Evolutionary conservation across 2,329 filamentous ascomycete genomes (phyloP).

Genomic region (Cladophialophora immunda): DNA sequence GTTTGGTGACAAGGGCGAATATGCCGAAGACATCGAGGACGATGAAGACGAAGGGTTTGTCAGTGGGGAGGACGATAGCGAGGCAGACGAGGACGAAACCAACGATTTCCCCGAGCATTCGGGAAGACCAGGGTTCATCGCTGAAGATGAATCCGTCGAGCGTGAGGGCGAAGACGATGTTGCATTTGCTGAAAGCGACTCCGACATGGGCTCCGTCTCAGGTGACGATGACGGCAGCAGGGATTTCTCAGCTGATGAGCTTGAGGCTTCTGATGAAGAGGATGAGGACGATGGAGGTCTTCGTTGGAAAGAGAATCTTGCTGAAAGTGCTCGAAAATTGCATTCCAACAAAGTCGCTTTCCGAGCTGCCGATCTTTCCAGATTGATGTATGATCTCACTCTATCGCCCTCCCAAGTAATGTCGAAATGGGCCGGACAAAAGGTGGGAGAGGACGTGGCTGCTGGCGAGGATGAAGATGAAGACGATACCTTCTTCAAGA

Average conservation of each 20-base stretch:
- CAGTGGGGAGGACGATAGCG: conserved; percentile 64
- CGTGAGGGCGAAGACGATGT: conserved; percentile 73
- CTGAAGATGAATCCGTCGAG: conserved; percentile 60
- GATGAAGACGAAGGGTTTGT: conserved; percentile 65
- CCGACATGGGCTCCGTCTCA: conserved; percentile 89
- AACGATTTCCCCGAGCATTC: conserved; percentile 53
- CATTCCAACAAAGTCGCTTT: conserved; percentile 76
- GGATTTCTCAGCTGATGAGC: conserved; percentile 61
- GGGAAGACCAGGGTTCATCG: conserved; percentile 53
- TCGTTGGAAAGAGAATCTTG: conserved; percentile 89
- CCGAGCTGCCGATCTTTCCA: conserved; percentile 81
- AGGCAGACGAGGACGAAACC: conserved; percentile 51
- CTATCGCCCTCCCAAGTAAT: conserved; percentile 79
- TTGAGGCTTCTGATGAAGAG: conserved; percentile 57
- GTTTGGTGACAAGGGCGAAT: conserved; percentile 58
- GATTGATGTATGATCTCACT: conserved; percentile 86
- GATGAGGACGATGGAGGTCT: conserved; percentile 76
- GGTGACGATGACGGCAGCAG: conserved; percentile 65
- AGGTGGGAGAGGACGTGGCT: conserved; percentile 66
- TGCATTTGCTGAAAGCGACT: conserved; percentile 95
- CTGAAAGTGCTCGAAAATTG: conserved; percentile 75
- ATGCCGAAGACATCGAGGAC: conserved; percentile 62
- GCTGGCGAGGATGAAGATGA: conserved; percentile 68
- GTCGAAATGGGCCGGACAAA: conserved; percentile 79
- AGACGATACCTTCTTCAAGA: conserved; percentile 72